phyloP scores from a whole-genome alignment of 2,329 filamentous ascomycete genomes.

The Emmonsia crescens region DNA sequence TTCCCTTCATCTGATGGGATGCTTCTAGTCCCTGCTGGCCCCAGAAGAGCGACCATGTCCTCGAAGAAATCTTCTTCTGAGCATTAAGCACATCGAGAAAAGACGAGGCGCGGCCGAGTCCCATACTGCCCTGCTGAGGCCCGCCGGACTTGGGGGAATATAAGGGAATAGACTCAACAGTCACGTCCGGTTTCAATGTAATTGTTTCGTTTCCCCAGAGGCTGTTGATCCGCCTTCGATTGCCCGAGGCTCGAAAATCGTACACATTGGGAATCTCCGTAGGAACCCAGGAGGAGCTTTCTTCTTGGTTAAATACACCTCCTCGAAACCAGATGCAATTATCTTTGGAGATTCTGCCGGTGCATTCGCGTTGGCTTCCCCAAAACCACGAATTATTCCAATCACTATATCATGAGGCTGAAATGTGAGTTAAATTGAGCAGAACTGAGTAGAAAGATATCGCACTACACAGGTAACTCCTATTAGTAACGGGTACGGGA shows the following conservation, averaged over 20 bases:
- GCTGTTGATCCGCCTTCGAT: neutral
- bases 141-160: neutral
- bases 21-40: constrained; percentile 6
- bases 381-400: constrained; percentile 8
- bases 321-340: constrained; percentile 7
- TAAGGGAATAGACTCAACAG: constrained; percentile 2
- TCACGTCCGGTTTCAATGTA: neutral
- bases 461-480: neutral
- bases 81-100: neutral
- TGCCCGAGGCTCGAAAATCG: neutral
- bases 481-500: neutral
- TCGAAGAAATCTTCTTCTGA: constrained; percentile 6
- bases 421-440: neutral
- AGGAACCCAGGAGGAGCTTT: constrained; percentile 2
- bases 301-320: neutral
- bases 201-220: constrained; percentile 7
- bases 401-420: neutral
- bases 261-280: neutral
- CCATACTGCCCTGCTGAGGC: neutral
- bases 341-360: neutral
- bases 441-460: neutral
- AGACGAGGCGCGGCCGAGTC: neutral
- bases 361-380: neutral
- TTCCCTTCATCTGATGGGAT: constrained; percentile 8
- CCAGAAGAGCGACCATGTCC: constrained; percentile 11